Evolutionary conservation across 1,284 basidiomycete species (phyloP), one percentile per base, ranked within the genome.

Genomic region (Retiboletus flavoniger): DNA sequence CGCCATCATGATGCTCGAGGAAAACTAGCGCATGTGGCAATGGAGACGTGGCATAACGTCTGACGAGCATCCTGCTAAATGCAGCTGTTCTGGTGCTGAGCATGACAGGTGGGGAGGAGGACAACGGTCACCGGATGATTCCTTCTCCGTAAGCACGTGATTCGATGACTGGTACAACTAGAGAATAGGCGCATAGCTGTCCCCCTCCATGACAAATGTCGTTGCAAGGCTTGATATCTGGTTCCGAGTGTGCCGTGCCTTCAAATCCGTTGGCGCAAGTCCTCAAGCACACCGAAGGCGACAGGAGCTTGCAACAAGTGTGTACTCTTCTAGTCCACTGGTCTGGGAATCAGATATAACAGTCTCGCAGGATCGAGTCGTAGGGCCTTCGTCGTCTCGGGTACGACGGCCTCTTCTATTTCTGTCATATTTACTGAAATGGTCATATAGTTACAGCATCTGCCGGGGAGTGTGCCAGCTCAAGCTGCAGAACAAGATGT

Each of bases 221-320:
- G 19, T 77, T 91, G 48, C 85, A 87, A 74, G 79, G 84, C 54
- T 82, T 98, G 59, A 84, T 98, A 60, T 94, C 91, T 52, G 95
- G 94, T 59, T 84, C 93, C 51, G 95, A 96, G 74, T 97, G 95
- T 73, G 89, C 89, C 8, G 83, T 87, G 21, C 80, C 86, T 7
- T 82, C 87, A 52, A 98, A 98, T 69, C 93, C 95, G 4, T 79
- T 99, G 31, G 86, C 91, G 17, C 90, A 94, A 65, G 87, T 98
- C 41, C 78, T 96, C 56, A 98, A 98, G 72, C 91, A 97, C 63
- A 86, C 94, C 5, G 92, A 95, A 58, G 86, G 86, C 4, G 95
- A 98, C 74, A 85, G 90, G 53, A 93, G 91, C 66, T 72, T 97
- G 34, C 93, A 95, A 61, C 85, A 91, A 75, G 89, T 87, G 60